Conservation (phyloP, 257 asterid species). For the Perilla frutescens region DNA sequence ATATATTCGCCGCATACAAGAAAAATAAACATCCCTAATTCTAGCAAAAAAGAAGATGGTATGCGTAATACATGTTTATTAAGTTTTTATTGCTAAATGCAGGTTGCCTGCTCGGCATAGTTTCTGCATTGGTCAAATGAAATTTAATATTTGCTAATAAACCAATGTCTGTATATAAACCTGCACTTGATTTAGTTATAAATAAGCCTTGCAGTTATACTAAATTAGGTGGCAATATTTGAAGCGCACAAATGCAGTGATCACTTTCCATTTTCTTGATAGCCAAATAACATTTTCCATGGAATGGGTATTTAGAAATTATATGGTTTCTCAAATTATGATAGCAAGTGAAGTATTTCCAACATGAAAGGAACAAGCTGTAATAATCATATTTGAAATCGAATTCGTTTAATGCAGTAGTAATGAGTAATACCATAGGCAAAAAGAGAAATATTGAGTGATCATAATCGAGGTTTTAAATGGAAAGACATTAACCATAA, state of each 20-base stretch:
- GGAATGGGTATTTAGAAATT: too few relatives aligned
- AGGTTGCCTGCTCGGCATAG: too few relatives aligned
- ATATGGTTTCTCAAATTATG: too few relatives aligned
- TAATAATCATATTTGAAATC: background rate
- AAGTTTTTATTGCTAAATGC: too few relatives aligned
- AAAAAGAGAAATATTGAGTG: background rate
- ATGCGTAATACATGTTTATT: background rate
- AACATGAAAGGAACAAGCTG: background rate
- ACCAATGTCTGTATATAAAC: too few relatives aligned
- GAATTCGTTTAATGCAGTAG: background rate
- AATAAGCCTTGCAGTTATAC: background rate
- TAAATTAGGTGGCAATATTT: background rate
- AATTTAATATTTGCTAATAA: too few relatives aligned
- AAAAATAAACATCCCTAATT: background rate
- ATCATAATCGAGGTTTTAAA: background rate
- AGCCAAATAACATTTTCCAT: too few relatives aligned
- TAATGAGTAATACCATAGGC: background rate
- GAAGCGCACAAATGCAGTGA: background rate
- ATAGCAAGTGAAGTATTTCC: background rate
- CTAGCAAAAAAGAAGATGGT: background rate
- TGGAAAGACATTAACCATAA: background rate
- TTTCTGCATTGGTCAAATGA: too few relatives aligned
- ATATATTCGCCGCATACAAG: too few relatives aligned
- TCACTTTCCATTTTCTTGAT: too few relatives aligned
- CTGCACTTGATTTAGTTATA: slow-evolving; percentile 3